Evolutionary conservation across 2,329 filamentous ascomycete genomes (phyloP), one percentile per base, ranked within the genome.

Genomic region (Microsporum canis): DNA sequence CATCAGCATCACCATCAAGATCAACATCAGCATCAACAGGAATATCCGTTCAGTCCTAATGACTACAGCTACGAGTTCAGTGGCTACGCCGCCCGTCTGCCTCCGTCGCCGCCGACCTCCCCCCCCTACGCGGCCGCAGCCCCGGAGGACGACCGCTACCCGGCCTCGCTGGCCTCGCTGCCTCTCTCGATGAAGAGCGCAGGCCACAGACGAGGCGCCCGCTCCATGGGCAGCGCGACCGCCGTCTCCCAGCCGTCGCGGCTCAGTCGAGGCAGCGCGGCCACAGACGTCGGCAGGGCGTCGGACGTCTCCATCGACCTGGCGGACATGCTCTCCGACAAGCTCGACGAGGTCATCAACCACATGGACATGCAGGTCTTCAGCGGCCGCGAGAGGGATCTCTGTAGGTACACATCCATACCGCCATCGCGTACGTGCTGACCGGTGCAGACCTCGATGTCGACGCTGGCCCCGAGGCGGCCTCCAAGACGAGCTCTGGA

Each of bases 331-430:
- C 81, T 90, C 55, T 81, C 79, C 12, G 77, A 77, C 2, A 84
- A 84, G 59, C 80, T 91, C 63, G 82, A 89, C 70, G 75, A 83
- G 51, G 79, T 89, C 61, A 83, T 91, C 70, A 89, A 87, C 0
- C 78, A 82, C 33, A 90, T 91, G 60, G 88, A 91, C 70, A 77
- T 80, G 23, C 86, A 88, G 31, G 76, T 71, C 7, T 81, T 81
- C 60, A 76, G 72, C 62, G 79, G 79, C 12, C 72, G 75, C 60
- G 77, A 74, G 53, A 66, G 63, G 59, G 73, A 75, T 58, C 60
- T 69, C 43, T 59, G 69, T 70, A 62, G 41, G 68, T 62, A 23
- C 17, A 23, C 17, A 23, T 33, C 29, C 23, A 34, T 14, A 1
- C 36, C 29, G 58, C 27, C 58, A 59, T 36, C 41, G 61, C 3